Evolutionary conservation across 495 filamentous ascomycete genomes (phyloP).

Genomic region (Neurospora sp.): DNA sequence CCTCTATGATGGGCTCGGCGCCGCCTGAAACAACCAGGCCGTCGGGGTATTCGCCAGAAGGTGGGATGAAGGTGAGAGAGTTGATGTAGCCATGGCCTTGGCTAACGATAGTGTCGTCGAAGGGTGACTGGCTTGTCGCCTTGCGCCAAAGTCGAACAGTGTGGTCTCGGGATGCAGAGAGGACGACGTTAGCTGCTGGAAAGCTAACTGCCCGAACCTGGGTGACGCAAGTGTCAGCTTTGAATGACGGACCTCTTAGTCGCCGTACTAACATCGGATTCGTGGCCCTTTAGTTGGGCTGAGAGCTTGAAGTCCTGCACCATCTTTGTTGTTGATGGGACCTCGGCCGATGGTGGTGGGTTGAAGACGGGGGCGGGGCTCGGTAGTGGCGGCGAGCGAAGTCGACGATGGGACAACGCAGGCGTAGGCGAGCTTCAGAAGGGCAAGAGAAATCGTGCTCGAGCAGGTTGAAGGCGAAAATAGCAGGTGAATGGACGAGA

Average conservation of each 20-base stretch:
- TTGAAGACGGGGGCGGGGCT: conserved; percentile 1
- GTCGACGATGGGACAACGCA: background rate
- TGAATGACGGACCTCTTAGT: background rate
- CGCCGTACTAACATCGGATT: conserved; percentile 61
- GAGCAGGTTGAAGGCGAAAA: background rate
- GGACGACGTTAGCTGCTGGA: conserved; percentile 56
- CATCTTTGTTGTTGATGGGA: background rate
- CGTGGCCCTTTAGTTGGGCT: conserved; percentile 67
- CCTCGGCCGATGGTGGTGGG: background rate
- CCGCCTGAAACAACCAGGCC: conserved; percentile 82
- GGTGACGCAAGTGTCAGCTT: conserved; percentile 8
- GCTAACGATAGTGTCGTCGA: conserved; percentile 64
- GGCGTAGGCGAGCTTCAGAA: background rate
- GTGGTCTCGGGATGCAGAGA: conserved; percentile 84
- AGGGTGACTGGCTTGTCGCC: conserved; percentile 52
- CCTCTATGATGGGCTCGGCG: conserved; percentile 87
- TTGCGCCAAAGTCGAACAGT: conserved; percentile 81
- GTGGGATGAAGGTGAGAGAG: conserved; percentile 64
- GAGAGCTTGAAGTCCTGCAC: conserved; percentile 68
- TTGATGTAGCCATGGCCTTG: conserved; percentile 80
- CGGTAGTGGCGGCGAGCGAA: background rate
- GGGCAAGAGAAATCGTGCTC: background rate
- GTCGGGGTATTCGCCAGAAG: conserved; percentile 59
- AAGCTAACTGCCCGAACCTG: conserved; percentile 87
- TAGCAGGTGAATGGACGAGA: background rate